Evolutionary conservation across 306 rosid species (phyloP).

Genomic region (Dalbergia oliveri): DNA sequence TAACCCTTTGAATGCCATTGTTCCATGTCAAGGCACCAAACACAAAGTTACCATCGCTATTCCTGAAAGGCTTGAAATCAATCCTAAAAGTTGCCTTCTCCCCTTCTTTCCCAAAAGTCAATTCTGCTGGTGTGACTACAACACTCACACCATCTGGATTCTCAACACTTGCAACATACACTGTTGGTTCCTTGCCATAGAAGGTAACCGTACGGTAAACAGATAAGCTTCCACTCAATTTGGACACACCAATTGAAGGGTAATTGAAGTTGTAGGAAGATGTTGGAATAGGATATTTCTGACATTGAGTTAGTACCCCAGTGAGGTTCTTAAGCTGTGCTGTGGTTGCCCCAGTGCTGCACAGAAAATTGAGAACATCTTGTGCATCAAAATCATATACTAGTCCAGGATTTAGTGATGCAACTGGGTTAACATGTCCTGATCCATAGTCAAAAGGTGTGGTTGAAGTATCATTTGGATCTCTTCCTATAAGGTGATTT

Average conservation of each 20-base stretch:
- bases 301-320: constrained; percentile 52
- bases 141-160: constrained; percentile 62
- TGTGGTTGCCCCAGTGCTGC: constrained; percentile 65
- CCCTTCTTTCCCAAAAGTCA: constrained; percentile 52
- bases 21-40: constrained; percentile 80
- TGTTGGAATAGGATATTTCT: constrained; percentile 51
- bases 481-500: constrained; percentile 55
- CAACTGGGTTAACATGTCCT: constrained; percentile 68
- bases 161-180: constrained; percentile 59
- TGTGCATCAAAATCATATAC: constrained; percentile 64
- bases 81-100: constrained; percentile 59
- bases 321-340: constrained; percentile 70
- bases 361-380: constrained; percentile 69
- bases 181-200: constrained; percentile 57
- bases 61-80: constrained; percentile 56
- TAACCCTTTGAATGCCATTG: constrained; percentile 62
- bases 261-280: constrained; percentile 73
- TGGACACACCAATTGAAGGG: constrained; percentile 78
- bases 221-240: constrained; percentile 68
- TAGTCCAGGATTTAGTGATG: constrained; percentile 68
- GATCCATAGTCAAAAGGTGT: constrained; percentile 73
- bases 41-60: constrained; percentile 71
- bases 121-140: constrained; percentile 50
- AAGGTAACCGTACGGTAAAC: constrained; percentile 67
- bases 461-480: constrained; percentile 71